Conservation (phyloP, 176 grass and related monocot genomes). For the Eragrostis nindensis region DNA sequence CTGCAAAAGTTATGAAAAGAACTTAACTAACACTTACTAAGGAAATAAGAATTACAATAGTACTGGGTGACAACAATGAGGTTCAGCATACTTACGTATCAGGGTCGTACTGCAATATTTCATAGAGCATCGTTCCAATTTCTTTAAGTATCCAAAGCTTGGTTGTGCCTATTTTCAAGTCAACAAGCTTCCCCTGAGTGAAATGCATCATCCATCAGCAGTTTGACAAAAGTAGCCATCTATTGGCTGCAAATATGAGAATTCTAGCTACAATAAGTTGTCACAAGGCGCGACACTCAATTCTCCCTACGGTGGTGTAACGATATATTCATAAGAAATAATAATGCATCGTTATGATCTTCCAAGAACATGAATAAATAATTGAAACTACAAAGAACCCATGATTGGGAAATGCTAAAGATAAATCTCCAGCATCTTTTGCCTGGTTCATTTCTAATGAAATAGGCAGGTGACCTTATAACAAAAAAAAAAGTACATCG, state of each 20-base stretch:
- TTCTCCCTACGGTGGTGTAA: background rate
- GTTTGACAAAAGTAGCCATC: constrained; percentile 29
- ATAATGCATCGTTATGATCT: constrained; percentile 22
- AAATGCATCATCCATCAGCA: constrained; percentile 42
- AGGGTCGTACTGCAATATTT: constrained; percentile 68
- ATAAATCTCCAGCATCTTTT: background rate
- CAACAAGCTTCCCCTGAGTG: constrained; percentile 72
- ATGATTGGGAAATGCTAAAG: constrained; percentile 24
- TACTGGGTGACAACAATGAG: constrained; percentile 31
- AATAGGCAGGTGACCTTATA: background rate
- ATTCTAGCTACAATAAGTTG: constrained; percentile 13
- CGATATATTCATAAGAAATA: background rate
- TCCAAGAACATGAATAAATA: constrained; percentile 12
- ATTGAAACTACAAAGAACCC: constrained; percentile 21
- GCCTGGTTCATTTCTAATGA: constrained; percentile 17
- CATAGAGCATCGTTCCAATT: constrained; percentile 77
- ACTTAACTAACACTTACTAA: background rate
- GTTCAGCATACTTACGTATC: constrained; percentile 61
- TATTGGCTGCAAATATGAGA: background rate
- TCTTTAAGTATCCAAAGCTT: constrained; percentile 99
- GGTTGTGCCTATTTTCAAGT: constrained; percentile 69
- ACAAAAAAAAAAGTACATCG: background rate
- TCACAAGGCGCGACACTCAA: constrained; percentile 2
- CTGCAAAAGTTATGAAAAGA: background rate
- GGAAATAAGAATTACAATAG: constrained; percentile 23